phyloP scores from a whole-genome alignment of 306 rosid genomes.

The Delonix regia region DNA sequence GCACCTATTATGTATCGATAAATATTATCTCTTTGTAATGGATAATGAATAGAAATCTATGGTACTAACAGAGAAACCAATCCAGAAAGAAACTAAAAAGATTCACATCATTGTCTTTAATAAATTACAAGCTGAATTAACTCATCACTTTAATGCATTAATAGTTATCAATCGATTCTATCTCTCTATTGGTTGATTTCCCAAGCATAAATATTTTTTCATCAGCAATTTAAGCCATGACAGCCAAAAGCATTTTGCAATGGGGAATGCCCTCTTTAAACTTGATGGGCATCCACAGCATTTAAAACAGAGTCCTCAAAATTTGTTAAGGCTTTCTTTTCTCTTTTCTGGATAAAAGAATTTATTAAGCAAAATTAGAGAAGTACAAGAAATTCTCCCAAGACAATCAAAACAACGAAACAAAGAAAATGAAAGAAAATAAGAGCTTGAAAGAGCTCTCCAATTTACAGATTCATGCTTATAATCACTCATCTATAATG shows the following conservation, averaged over 20 bases:
- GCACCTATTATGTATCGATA: constrained; percentile 54
- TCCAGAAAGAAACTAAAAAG: background rate
- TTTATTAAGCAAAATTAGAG: background rate
- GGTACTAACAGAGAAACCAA: background rate
- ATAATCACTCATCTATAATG: background rate
- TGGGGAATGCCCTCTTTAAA: background rate
- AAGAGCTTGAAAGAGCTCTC: background rate
- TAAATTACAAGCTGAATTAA: background rate
- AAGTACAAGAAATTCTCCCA: background rate
- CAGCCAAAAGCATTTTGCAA: constrained; percentile 18
- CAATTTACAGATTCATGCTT: background rate
- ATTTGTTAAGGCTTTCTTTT: background rate
- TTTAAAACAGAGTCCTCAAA: background rate
- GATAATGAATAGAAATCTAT: background rate
- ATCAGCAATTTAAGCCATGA: constrained; percentile 20
- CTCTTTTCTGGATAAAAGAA: background rate
- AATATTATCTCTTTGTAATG: constrained; percentile 10
- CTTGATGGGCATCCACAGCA: constrained; percentile 1
- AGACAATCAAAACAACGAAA: background rate
- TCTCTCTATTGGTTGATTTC: constrained; percentile 24
- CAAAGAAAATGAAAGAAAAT: background rate
- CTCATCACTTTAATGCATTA: background rate
- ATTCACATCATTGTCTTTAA: constrained; percentile 4
- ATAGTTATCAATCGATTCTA: background rate
- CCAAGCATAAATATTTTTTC: background rate